These are phyloP conservation scores for Trichosporon coremiiforme DNA, from an alignment of 1,284 basidiomycete species.

Conservation along the genomic window DNA sequence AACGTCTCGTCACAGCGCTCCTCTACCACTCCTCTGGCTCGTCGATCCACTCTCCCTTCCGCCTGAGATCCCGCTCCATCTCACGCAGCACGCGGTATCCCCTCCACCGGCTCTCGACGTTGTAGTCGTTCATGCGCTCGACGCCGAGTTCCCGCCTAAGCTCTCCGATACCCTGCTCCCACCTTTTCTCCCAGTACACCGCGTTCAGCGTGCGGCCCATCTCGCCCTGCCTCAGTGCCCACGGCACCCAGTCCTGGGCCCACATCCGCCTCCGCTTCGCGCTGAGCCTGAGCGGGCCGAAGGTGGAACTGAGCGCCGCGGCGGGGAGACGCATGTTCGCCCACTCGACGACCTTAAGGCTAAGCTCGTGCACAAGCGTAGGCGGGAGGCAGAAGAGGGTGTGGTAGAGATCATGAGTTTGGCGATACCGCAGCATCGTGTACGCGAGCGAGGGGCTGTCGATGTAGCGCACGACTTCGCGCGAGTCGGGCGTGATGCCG, in stretches of 20 bases:
- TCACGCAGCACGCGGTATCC: slow-evolving; percentile 56
- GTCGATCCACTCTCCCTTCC: slow-evolving; percentile 54
- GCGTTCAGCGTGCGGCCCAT: slow-evolving; percentile 74
- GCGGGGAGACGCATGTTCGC: slow-evolving; percentile 90
- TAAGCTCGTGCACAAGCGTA: slow-evolving; percentile 87
- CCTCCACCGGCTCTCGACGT: slow-evolving; percentile 53
- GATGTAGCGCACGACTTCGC: slow-evolving; percentile 90
- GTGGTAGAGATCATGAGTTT: slow-evolving; percentile 97
- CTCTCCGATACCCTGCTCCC: slow-evolving; percentile 78
- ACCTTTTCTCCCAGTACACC: slow-evolving; percentile 94
- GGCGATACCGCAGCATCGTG: slow-evolving; percentile 96
- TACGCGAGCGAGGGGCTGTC: slow-evolving; percentile 91
- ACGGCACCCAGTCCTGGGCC: slow-evolving; percentile 74
- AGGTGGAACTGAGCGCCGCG: slow-evolving; percentile 75
- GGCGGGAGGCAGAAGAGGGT: slow-evolving; percentile 85
- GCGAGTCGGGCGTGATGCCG: slow-evolving; percentile 91
- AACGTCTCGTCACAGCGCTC: too few species aligned
- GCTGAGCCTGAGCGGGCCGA: slow-evolving; percentile 62
- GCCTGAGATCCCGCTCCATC: slow-evolving; percentile 50
- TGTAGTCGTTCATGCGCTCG: slow-evolving; percentile 38
- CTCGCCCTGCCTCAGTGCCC: slow-evolving; percentile 82
- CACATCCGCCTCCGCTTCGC: slow-evolving; percentile 43
- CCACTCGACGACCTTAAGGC: slow-evolving; percentile 94
- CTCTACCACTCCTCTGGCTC: slow-evolving; percentile 55
- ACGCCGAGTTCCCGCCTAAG: slow-evolving; percentile 82